Base-by-base conservation (phyloP, 2,329 filamentous ascomycete species). In the Cryphonectria naterciae region DNA sequence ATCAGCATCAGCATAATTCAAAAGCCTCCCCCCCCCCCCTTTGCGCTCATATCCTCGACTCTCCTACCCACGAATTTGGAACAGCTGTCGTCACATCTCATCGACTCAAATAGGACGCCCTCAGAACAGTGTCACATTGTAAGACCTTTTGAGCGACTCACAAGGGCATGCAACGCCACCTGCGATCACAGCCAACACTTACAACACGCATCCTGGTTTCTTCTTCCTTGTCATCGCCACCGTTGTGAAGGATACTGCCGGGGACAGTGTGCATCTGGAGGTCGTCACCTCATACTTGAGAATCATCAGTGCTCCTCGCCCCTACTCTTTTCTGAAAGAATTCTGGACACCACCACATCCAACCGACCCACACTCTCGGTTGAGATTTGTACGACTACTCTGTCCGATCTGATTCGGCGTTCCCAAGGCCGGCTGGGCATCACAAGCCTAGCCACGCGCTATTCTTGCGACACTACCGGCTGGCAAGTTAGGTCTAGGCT, bases 1-100 rank as follows among this genome's bases (percentile, higher is more conserved):
- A 56, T 63, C 64, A 65, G 70, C 68, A 56, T 63, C 64, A 65
- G 70, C 69, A 67, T 65, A 62, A 69, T 73, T 74, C 75, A 75
- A 70, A 77, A 74, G 22, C 6, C 46, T 6, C 32, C 32, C 32
- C 32, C 32, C 32, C 46, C 46, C 4, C 46, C 17, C 46, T 2
- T 10, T 0, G 7, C 67, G 58, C 35, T 64, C 67, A 61, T 17
- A 35, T 58, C 25, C 43, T 41, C 32, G n/a, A 25, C 52, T 49
- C 43, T 22, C 43, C 1, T 49, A 28, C 25, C 54, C 54, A 32
- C 54, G 19, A 17, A 17, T 22, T 22, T 46, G 28, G 56, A 41
- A 60, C 41, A 39, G 56, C 56, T 67, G 60, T 35, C 68, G 61
- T 67, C 68, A 64, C 52, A 54, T 68, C 60, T 68, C 41, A 64